Percentiles rank a stretch among this genome's conserved stretches.
These are phyloP conservation scores for Porcisia hertigi DNA, from an alignment of 208 protist genomes.

Conservation along the genomic window DNA sequence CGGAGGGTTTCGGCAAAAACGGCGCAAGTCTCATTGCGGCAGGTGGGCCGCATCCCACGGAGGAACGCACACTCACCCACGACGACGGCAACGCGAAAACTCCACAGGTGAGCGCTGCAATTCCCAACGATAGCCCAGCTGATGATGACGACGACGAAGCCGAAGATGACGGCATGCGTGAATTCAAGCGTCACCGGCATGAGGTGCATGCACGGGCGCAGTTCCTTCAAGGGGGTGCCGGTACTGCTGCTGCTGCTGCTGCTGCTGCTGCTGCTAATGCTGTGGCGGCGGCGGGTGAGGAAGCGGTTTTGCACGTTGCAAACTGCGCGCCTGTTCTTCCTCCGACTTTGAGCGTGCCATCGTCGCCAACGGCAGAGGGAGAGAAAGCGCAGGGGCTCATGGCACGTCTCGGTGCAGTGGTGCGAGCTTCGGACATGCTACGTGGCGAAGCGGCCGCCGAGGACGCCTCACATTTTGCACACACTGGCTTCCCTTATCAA, in stretches of 20 bases:
- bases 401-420: constrained; percentile 19
- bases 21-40: background rate
- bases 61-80: background rate
- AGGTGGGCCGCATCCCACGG: background rate
- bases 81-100: background rate
- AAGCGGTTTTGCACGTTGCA: background rate
- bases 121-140: constrained; percentile 4
- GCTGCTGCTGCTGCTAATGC: background rate
- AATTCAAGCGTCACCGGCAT: constrained; percentile 57
- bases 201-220: constrained; percentile 28
- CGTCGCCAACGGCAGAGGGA: background rate
- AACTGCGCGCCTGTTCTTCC: background rate
- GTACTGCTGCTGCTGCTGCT: background rate
- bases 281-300: background rate
- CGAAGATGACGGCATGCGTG: constrained; percentile 47
- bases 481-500: constrained; percentile 1
- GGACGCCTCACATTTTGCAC: constrained; percentile 4
- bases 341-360: background rate
- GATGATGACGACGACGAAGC: constrained; percentile 37
- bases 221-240: background rate
- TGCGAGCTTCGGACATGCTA: constrained; percentile 25
- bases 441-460: constrained; percentile 14
- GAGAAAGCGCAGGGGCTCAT: constrained; percentile 1
- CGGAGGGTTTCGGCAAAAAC: background rate
- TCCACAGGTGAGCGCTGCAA: background rate